Conservation (phyloP, 2,329 filamentous ascomycete genomes). For the Verticillium nonalfalfae region DNA sequence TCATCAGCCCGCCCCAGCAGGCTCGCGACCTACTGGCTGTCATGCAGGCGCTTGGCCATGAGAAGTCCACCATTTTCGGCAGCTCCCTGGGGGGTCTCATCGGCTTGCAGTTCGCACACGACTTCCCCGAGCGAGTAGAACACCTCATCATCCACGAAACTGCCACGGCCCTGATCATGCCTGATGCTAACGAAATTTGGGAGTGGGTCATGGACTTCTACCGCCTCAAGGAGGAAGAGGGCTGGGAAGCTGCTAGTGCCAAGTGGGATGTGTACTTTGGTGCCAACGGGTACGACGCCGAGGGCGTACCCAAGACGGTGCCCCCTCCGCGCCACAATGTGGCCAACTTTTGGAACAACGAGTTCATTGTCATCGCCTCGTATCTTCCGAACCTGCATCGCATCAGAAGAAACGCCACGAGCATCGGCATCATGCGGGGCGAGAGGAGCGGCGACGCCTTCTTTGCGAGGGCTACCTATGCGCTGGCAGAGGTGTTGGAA, state of each 20-base stretch:
- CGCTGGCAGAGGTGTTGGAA: slow-evolving; percentile 19
- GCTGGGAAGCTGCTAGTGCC: slow-evolving; percentile 10
- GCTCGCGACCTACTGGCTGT: slow-evolving; percentile 21
- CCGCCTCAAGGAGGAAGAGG: slow-evolving; percentile 14
- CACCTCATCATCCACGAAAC: slow-evolving; percentile 24
- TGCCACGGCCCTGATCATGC: slow-evolving; percentile 16
- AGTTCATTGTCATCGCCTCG: slow-evolving; percentile 14
- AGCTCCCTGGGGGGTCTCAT: slow-evolving; percentile 22
- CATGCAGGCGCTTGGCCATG: slow-evolving; percentile 18
- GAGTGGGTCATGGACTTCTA: slow-evolving; percentile 16
- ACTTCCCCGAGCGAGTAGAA: slow-evolving; percentile 19
- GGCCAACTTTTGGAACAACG: slow-evolving; percentile 21
- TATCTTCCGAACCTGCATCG: slow-evolving; percentile 18
- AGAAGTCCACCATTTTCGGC: slow-evolving; percentile 19
- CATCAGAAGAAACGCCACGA: slow-evolving; percentile 16
- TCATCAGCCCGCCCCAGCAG: slow-evolving; percentile 20
- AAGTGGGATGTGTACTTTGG: slow-evolving; percentile 14
- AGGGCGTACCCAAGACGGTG: slow-evolving; percentile 13
- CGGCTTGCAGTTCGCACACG: slow-evolving; percentile 21
- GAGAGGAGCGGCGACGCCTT: slow-evolving; percentile 18
- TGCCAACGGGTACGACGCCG: slow-evolving; percentile 18
- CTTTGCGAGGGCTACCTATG: slow-evolving; percentile 17
- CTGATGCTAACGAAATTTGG: slow-evolving; percentile 14
- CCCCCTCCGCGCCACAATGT: slow-evolving; percentile 15
- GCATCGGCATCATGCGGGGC: slow-evolving; percentile 19